These are phyloP conservation scores for Trichocomaceae sp. DNA, from an alignment of 2,329 filamentous ascomycete genomes.

Conservation along the genomic window DNA sequence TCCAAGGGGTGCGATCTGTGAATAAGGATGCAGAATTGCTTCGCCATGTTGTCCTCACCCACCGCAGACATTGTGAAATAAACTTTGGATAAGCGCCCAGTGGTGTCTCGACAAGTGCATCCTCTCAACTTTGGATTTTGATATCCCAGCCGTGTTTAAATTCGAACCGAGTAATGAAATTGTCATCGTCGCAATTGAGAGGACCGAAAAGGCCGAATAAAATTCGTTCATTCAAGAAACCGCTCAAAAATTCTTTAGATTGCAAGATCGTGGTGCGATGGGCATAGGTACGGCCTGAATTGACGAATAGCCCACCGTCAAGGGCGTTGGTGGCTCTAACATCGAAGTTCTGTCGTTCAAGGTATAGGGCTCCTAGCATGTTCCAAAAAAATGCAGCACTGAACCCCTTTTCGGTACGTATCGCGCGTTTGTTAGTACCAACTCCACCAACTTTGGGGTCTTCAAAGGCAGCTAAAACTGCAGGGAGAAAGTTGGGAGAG, in stretches of 20 bases:
- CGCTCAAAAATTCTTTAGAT: slow-evolving; percentile 35
- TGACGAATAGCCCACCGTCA: slow-evolving; percentile 54
- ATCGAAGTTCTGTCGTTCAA: slow-evolving; percentile 58
- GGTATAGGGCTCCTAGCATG: slow-evolving; percentile 53
- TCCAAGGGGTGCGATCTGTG: slow-evolving; percentile 34
- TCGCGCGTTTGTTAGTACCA: slow-evolving; percentile 51
- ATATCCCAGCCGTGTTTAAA: slow-evolving; percentile 48
- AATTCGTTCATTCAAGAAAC: slow-evolving; percentile 48
- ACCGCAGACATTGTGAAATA: slow-evolving; percentile 48
- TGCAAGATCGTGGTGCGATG: slow-evolving; percentile 48
- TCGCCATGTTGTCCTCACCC: slow-evolving; percentile 54
- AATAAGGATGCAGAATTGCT: slow-evolving; percentile 48
- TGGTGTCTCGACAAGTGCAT: slow-evolving; percentile 47
- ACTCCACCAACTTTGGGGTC: slow-evolving; percentile 48
- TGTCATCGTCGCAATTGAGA: slow-evolving; percentile 55
- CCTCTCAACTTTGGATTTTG: slow-evolving; percentile 47
- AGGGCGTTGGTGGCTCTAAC: slow-evolving; percentile 50
- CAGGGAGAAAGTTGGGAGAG: slow-evolving; percentile 31
- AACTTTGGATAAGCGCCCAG: slow-evolving; percentile 49
- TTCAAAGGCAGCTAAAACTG: slow-evolving; percentile 40
- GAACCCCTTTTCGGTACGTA: slow-evolving; percentile 27
- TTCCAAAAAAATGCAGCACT: slow-evolving; percentile 39
- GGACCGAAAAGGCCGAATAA: slow-evolving; percentile 41
- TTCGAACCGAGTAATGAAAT: slow-evolving; percentile 53
- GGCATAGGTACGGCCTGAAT: slow-evolving; percentile 51